phyloP scores from a whole-genome alignment of 495 filamentous ascomycete species.

The Aspergillus leporis region DNA sequence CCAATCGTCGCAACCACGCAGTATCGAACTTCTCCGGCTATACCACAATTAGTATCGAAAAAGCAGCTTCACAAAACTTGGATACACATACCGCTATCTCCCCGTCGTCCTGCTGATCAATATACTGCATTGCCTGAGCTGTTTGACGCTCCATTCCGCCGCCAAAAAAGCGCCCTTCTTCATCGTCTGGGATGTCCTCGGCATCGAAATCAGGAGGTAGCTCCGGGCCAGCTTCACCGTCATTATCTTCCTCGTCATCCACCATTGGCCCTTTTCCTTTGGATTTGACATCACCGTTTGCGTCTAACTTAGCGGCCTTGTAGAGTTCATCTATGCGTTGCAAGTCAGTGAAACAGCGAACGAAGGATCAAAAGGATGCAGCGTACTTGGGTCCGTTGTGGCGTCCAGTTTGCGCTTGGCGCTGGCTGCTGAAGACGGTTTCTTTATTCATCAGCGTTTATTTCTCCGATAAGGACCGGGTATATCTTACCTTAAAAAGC shows the following conservation, averaged over 20 bases:
- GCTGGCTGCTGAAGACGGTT: slow-evolving; percentile 41
- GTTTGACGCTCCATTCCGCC: slow-evolving; percentile 82
- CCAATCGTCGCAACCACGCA: slow-evolving; percentile 79
- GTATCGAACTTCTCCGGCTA: slow-evolving; percentile 76
- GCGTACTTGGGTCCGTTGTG: slow-evolving; percentile 68
- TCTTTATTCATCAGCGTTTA: slow-evolving; percentile 34
- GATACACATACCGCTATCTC: slow-evolving; percentile 43
- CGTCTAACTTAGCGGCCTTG: slow-evolving; percentile 77
- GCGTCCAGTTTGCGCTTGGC: slow-evolving; percentile 80
- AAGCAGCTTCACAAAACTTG: neutral
- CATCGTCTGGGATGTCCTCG: slow-evolving; percentile 69
- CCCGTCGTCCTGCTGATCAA: slow-evolving; percentile 69
- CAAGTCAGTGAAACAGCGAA: slow-evolving; percentile 23
- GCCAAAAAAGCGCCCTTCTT: slow-evolving; percentile 94
- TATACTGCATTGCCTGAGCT: slow-evolving; percentile 84
- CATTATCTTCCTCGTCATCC: slow-evolving; percentile 62
- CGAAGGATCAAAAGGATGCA: slow-evolving; percentile 1
- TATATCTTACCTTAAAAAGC: slow-evolving; percentile 70
- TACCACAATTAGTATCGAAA: slow-evolving; percentile 13
- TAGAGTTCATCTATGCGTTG: slow-evolving; percentile 64
- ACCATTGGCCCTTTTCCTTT: slow-evolving; percentile 60
- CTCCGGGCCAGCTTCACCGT: slow-evolving; percentile 67
- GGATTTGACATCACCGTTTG: slow-evolving; percentile 61
- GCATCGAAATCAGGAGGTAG: slow-evolving; percentile 65
- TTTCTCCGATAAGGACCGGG: neutral